These are phyloP conservation scores for Wallacemonas sp. DNA, from an alignment of 208 protist genomes.

Conservation along the genomic window DNA sequence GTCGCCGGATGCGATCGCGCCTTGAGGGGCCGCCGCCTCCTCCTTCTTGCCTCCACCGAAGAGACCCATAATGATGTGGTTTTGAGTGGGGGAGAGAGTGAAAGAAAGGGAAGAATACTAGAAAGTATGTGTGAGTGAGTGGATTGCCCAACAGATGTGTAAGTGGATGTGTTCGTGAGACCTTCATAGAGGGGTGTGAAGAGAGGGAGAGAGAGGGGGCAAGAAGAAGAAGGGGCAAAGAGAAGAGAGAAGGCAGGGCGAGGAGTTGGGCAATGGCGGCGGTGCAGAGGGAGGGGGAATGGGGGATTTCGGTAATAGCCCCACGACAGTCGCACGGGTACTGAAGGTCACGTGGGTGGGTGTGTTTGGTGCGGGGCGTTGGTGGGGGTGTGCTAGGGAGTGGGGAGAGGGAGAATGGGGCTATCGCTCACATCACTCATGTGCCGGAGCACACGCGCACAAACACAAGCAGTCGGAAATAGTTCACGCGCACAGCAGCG, in stretches of 20 bases:
- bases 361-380: too few relatives aligned
- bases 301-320: too few relatives aligned
- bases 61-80: conserved; percentile 23
- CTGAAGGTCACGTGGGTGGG: too few relatives aligned
- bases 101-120: background rate
- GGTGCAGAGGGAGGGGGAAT: too few relatives aligned
- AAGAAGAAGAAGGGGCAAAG: background rate
- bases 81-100: background rate
- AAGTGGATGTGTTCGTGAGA: conserved; percentile 8
- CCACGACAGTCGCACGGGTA: too few relatives aligned
- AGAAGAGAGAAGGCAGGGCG: conserved; percentile 1
- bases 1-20: conserved; percentile 12
- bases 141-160: conserved; percentile 8
- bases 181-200: background rate
- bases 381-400: too few relatives aligned
- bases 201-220: conserved; percentile 2
- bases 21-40: background rate
- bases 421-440: too few relatives aligned
- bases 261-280: background rate
- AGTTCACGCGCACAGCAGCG: too few relatives aligned
- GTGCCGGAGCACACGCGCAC: too few relatives aligned
- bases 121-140: background rate
- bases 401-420: too few relatives aligned
- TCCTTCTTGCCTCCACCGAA: conserved; percentile 23
- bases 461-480: too few relatives aligned